A percentile compares a stretch with the other conserved stretches of the same genome.
Conservation (phyloP, 192 early-diverging fungal species). For the Coemansia aciculifera region DNA sequence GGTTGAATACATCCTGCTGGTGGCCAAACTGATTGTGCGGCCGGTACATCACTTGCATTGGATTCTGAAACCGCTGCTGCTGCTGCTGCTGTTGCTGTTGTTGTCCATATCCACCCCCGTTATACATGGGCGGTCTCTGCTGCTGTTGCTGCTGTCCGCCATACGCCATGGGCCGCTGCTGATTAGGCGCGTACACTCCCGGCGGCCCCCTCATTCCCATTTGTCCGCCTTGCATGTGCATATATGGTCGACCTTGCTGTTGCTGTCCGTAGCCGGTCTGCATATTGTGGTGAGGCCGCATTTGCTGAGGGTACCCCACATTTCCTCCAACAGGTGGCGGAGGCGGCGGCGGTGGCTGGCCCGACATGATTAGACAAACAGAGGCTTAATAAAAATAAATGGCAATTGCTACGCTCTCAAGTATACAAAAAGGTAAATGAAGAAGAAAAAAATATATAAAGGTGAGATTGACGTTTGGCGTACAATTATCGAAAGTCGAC, state of each 20-base stretch:
- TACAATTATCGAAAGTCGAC: too few relatives aligned
- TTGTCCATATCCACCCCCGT: background rate
- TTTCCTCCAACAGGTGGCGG: slow-evolving; percentile 4
- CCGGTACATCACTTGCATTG: background rate
- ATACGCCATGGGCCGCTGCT: slow-evolving; percentile 14
- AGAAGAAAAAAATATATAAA: background rate
- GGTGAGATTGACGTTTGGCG: too few relatives aligned
- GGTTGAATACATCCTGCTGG: slow-evolving; percentile 58
- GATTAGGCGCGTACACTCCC: slow-evolving; percentile 11
- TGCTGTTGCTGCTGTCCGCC: slow-evolving; percentile 6
- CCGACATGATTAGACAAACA: slow-evolving; percentile 10
- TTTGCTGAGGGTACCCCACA: slow-evolving; percentile 14
- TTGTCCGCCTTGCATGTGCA: slow-evolving; percentile 19
- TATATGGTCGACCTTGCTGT: slow-evolving; percentile 17
- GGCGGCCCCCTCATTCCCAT: slow-evolving; percentile 30
- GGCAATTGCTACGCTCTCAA: background rate
- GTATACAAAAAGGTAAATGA: background rate
- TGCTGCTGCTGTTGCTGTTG: slow-evolving; percentile 17
- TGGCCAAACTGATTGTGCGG: slow-evolving; percentile 2
- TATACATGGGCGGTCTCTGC: slow-evolving; percentile 17
- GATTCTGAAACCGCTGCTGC: slow-evolving; percentile 26
- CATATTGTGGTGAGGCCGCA: slow-evolving; percentile 13
- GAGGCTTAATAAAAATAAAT: background rate
- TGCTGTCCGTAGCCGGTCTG: slow-evolving; percentile 6
- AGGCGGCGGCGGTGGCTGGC: slow-evolving; percentile 23